Evolutionary conservation across 169 alveolate species (phyloP), one percentile per base, ranked within the genome.

Genomic region (Eimeria praecox): DNA sequence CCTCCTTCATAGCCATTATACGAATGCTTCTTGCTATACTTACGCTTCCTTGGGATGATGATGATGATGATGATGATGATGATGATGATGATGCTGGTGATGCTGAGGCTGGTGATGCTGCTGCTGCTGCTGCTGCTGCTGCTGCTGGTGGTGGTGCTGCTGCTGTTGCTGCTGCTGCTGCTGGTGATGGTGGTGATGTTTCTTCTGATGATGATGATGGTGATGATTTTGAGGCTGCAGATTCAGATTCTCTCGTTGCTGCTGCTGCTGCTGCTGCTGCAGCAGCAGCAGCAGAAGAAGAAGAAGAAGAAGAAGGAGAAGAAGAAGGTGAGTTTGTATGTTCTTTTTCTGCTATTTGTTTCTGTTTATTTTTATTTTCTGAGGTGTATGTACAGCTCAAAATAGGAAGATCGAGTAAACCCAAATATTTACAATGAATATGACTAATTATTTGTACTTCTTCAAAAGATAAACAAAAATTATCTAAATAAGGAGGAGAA

Each of bases 361-460:
- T 35, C 56, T 75, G 52, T 30, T 30, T 9, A 30, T 66, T 66
- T 8, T 66, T 24, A 8, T 5, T 66, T 66, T 16, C 18, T 66
- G 77, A 24, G 42, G 30, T 66, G 30, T 66, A 27, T 24, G 42
- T 66, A 30, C 77, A 66, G 30, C 38, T 66, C 42, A 18, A 64
- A n/a, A 16, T 9, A 9, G 5, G 46, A 38, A 46, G 83, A 20
- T n/a, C 42, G 12, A 46, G 49, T 27, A 38, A 20, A 18, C 49
- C 83, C 3, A 73, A 46, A 18, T 27, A 73, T 38, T 73, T 73
- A n/a, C 95, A 52, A 54, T 89, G 95, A 49, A 89, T 24, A 44
- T 89, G 95, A 10, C 78, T 86, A 56, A 89, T 33, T 5, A 86
- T 86, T 24, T 59, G 88, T 16, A 89, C 88, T 30, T 89, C 95